These are phyloP conservation scores for Coniochaeta sp. DNA, from an alignment of 2,329 filamentous ascomycete species.

Conservation along the genomic window DNA sequence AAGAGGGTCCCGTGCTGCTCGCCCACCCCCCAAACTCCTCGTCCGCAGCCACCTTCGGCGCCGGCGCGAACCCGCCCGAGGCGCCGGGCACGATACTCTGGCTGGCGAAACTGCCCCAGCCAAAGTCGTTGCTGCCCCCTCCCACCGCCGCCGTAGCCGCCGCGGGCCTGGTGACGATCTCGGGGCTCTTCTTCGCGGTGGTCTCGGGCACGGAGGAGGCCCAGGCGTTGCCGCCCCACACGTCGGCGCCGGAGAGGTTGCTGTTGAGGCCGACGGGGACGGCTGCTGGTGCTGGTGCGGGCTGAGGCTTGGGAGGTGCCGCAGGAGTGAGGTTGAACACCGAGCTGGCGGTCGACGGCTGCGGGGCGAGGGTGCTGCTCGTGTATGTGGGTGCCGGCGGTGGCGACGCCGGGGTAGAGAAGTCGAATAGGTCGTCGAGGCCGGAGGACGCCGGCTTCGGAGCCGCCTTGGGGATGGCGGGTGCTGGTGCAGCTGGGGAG, in stretches of 20 bases:
- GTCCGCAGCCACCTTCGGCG: slow-evolving; percentile 71
- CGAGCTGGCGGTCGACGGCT: slow-evolving; percentile 45
- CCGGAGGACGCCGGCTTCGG: slow-evolving; percentile 44
- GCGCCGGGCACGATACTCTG: slow-evolving; percentile 55
- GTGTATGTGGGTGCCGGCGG: slow-evolving; percentile 33
- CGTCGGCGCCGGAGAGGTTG: slow-evolving; percentile 51
- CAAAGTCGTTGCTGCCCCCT: slow-evolving; percentile 57
- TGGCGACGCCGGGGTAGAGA: slow-evolving; percentile 45
- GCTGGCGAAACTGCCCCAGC: slow-evolving; percentile 50
- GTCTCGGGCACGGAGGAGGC: slow-evolving; percentile 40
- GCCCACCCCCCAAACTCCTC: slow-evolving; percentile 97
- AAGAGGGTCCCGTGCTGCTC: slow-evolving; percentile 51
- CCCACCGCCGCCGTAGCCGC: slow-evolving; percentile 35
- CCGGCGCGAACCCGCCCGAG: slow-evolving; percentile 56
- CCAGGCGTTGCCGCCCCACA: slow-evolving; percentile 89
- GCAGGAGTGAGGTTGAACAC: slow-evolving; percentile 78
- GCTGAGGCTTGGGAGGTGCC: slow-evolving; percentile 34
- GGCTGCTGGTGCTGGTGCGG: slow-evolving; percentile 31
- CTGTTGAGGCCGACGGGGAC: slow-evolving; percentile 28
- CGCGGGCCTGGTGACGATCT: slow-evolving; percentile 26
- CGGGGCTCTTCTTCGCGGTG: slow-evolving; percentile 52
- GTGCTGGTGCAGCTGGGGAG: slow-evolving; percentile 28
- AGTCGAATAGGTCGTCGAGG: slow-evolving; percentile 76
- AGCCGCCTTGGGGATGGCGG: slow-evolving; percentile 21
- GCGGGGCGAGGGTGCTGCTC: slow-evolving; percentile 28